These are phyloP conservation scores for Nakazawaea anatomiae DNA, from an alignment of 805 yeast species.

Conservation along the genomic window DNA sequence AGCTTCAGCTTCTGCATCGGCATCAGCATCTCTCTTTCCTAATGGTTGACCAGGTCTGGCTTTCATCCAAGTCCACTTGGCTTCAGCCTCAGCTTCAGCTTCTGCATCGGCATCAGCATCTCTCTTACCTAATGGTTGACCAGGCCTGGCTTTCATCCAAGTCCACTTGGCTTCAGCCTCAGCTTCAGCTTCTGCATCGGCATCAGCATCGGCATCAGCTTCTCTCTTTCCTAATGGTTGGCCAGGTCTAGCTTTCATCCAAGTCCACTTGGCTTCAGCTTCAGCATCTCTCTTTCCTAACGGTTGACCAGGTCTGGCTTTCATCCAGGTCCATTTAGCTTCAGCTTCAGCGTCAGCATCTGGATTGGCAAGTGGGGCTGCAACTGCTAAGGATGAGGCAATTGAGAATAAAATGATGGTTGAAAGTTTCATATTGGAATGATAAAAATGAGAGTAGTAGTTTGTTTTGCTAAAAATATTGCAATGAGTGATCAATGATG, in stretches of 20 bases:
- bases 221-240: slow-evolving; percentile 20
- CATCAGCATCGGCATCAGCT: slow-evolving; percentile 16
- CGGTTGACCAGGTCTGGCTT: slow-evolving; percentile 16
- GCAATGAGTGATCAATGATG: not conserved
- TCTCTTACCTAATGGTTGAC: slow-evolving; percentile 19
- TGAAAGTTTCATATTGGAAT: slow-evolving; percentile 14
- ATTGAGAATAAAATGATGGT: slow-evolving; percentile 8
- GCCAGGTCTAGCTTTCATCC: slow-evolving; percentile 10
- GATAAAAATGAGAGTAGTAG: not conserved
- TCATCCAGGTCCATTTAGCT: slow-evolving; percentile 14
- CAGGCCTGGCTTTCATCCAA: slow-evolving; percentile 12
- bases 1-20: slow-evolving; percentile 12
- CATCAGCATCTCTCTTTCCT: slow-evolving; percentile 24
- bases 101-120: slow-evolving; percentile 21
- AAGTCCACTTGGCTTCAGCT: slow-evolving; percentile 13
- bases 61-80: slow-evolving; percentile 8
- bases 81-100: slow-evolving; percentile 17
- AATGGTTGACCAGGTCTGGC: slow-evolving; percentile 14
- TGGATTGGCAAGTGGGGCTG: slow-evolving; percentile 10
- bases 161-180: slow-evolving; percentile 17
- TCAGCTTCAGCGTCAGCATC: slow-evolving; percentile 10
- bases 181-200: slow-evolving; percentile 20
- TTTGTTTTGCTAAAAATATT: not conserved
- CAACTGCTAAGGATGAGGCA: not conserved
- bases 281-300: slow-evolving; percentile 18